Percentiles rank a stretch among this genome's conserved stretches.
These are phyloP conservation scores for Amauroascus niger DNA, from an alignment of 2,329 filamentous ascomycete species.

Conservation along the genomic window DNA sequence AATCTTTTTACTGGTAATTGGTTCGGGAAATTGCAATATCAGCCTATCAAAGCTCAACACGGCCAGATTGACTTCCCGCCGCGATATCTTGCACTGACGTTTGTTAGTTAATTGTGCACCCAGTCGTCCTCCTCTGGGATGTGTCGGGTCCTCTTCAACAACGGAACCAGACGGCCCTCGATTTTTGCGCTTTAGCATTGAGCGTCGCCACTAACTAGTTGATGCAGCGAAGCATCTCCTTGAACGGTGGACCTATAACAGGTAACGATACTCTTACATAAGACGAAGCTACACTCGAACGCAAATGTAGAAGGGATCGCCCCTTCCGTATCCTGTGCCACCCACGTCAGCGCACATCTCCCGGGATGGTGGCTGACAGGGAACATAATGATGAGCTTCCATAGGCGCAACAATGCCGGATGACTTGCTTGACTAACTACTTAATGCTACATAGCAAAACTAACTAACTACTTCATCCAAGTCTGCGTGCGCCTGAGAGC, in stretches of 20 bases:
- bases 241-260: no score
- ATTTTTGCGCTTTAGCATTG: no score
- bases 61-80: neutral
- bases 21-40: neutral
- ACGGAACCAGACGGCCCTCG: no score
- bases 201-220: no score
- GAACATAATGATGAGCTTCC: neutral
- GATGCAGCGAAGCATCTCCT: no score
- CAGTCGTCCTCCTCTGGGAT: no score
- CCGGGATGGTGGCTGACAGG: neutral
- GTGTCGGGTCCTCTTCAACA: no score
- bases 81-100: neutral
- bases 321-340: constrained; percentile 2
- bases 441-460: no score
- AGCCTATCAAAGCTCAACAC: neutral
- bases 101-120: no score
- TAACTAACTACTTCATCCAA: no score
- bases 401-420: neutral
- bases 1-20: neutral
- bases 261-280: neutral
- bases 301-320: constrained; percentile 1
- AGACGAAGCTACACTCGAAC: neutral
- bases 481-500: no score
- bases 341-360: constrained; percentile 1
- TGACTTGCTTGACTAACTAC: neutral